Percentiles rank a stretch among this genome's conserved stretches.
phyloP scores from a whole-genome alignment of 2,329 filamentous ascomycete genomes.

The Colletotrichum lindemuthianum region DNA sequence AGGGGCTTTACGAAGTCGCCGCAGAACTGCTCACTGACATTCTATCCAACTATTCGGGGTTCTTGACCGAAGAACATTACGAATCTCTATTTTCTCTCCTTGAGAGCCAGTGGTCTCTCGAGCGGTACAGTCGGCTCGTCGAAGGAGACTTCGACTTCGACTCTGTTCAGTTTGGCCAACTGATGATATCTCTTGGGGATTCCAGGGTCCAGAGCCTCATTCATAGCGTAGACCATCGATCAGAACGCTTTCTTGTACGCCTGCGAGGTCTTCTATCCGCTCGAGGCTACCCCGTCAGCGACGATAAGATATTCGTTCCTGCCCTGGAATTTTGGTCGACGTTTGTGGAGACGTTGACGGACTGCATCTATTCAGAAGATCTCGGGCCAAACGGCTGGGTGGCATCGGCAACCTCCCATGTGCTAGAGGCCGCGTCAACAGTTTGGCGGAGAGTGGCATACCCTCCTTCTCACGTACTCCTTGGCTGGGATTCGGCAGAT shows the following conservation, averaged over 20 bases:
- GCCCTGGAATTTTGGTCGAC: conserved; percentile 85
- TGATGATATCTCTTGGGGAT: conserved; percentile 76
- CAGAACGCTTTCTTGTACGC: conserved; percentile 63
- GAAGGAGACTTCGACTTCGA: conserved; percentile 72
- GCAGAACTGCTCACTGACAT: conserved; percentile 74
- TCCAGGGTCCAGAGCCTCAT: conserved; percentile 70
- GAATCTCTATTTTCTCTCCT: conserved; percentile 68
- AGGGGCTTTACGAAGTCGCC: conserved; percentile 67
- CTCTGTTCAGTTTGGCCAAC: conserved; percentile 70
- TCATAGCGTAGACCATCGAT: conserved; percentile 59
- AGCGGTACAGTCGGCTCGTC: conserved; percentile 64
- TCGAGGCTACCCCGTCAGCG: conserved; percentile 73
- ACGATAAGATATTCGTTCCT: conserved; percentile 79
- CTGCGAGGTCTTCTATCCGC: conserved; percentile 74
- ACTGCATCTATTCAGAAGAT: conserved; percentile 63
- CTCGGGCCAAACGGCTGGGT: conserved; percentile 64
- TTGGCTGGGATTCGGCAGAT: conserved; percentile 76
- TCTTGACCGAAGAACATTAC: conserved; percentile 70
- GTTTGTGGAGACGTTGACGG: conserved; percentile 76
- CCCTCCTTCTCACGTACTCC: conserved; percentile 66
- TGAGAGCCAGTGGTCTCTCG: conserved; percentile 66
- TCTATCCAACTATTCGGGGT: conserved; percentile 70
- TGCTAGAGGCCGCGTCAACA: conserved; percentile 72
- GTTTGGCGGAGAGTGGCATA: conserved; percentile 77
- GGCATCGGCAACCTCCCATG: conserved; percentile 63